phyloP scores from a whole-genome alignment of 1,139 yeast genomes.

The Yamadazyma membranifaciens region DNA sequence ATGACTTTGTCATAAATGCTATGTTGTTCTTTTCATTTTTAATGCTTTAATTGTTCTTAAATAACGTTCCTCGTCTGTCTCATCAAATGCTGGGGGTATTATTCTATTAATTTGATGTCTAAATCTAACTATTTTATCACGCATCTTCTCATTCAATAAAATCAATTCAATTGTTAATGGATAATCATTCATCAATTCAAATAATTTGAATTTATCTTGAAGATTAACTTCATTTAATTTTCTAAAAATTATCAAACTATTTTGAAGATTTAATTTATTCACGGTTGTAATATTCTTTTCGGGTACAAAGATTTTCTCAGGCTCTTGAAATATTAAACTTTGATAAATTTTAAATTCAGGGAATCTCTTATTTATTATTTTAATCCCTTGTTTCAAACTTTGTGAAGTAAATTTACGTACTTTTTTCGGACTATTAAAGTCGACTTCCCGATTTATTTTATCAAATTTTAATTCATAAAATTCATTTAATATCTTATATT shows the following conservation, averaged over 20 bases:
- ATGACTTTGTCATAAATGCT: neutral
- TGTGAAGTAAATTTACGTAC: neutral
- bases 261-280: conserved; percentile 7
- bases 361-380: conserved; percentile 3
- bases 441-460: neutral
- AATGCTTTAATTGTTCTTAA: conserved; percentile 19
- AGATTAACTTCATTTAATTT: conserved; percentile 18
- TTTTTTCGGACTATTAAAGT: neutral
- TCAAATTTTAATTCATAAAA: conserved; percentile 19
- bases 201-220: conserved; percentile 18
- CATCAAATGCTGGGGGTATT: conserved; percentile 19
- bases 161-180: conserved; percentile 36
- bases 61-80: conserved; percentile 19
- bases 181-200: conserved; percentile 28
- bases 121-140: conserved; percentile 20
- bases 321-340: conserved; percentile 9
- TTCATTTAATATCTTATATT: conserved; percentile 25
- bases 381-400: neutral
- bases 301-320: conserved; percentile 15
- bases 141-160: conserved; percentile 15
- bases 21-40: conserved; percentile 1
- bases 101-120: conserved; percentile 23
- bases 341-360: conserved; percentile 8
- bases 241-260: conserved; percentile 5
- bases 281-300: conserved; percentile 8